Percentiles rank a stretch among this genome's conserved stretches.
These are phyloP conservation scores for Tricholomella constricta DNA, from an alignment of 768 basidiomycete species.

Conservation along the genomic window DNA sequence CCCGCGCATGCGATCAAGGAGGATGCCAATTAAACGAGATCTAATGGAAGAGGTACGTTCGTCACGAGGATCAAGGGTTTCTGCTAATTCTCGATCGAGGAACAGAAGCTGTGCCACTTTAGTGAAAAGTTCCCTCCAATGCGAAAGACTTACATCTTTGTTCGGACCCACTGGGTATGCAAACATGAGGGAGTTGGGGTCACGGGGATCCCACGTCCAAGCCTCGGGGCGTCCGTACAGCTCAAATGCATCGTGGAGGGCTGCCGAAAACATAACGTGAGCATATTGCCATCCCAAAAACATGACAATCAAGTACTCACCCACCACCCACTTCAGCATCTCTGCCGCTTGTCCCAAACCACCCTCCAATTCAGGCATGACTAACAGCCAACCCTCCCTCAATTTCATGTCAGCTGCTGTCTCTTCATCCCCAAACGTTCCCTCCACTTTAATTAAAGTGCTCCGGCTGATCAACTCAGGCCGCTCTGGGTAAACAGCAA, in stretches of 20 bases:
- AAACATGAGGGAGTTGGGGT: constrained; percentile 86
- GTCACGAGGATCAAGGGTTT: constrained; percentile 73
- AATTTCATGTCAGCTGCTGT: constrained; percentile 62
- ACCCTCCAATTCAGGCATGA: constrained; percentile 86
- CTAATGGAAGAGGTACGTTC: constrained; percentile 76
- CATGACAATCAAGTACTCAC: constrained; percentile 42
- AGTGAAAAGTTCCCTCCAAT: constrained; percentile 5
- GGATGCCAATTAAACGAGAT: constrained; percentile 58
- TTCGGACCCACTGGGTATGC: constrained; percentile 87
- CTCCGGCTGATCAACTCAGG: constrained; percentile 87
- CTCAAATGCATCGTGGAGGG: constrained; percentile 82
- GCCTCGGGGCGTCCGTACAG: constrained; percentile 86
- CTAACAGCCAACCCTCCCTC: constrained; percentile 81
- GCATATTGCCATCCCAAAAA: constrained; percentile 3
- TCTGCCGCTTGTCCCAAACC: constrained; percentile 67
- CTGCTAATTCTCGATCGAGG: constrained; percentile 81
- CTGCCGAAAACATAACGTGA: constrained; percentile 39
- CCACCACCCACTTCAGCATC: constrained; percentile 90
- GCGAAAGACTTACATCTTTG: constrained; percentile 65
- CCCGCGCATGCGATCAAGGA: constrained; percentile 64
- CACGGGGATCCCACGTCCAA: constrained; percentile 90
- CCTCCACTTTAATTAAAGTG: constrained; percentile 92
- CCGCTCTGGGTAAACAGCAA: constrained; percentile 95
- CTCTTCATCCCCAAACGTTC: constrained; percentile 77
- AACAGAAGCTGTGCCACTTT: constrained; percentile 66